Base-by-base conservation (phyloP, 169 alveolate species). In the Plasmodium vinckei region DNA sequence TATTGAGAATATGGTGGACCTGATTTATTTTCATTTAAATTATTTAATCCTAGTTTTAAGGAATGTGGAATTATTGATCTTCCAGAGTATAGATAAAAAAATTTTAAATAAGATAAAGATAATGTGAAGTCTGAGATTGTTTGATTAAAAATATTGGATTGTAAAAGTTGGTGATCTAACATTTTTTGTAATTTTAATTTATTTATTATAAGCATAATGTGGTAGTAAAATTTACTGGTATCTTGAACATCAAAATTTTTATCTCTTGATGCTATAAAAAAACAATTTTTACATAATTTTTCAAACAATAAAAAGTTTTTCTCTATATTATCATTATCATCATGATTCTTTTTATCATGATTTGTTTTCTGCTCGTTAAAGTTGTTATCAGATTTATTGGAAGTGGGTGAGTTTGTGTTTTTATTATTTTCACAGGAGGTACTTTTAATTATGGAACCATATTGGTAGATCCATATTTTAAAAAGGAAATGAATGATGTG, bases 391-490 rank as follows among this genome's bases (percentile, higher is more conserved):
- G 25, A 21, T 0, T 1, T 21, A 1, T 21, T 21, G 25, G 25
- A 0, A 49, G 2, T 1, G 3, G 0, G 2, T 49, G 15, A 49
- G 4, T n/a, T 49, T n/a, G 59, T 49, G 9, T 49, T 49, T 49
- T 49, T 49, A 2, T 10, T n/a, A 49, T n/a, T 25, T 33, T 39
- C 6, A 9, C 42, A 39, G 12, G 21, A n/a, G n/a, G 17, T n/a
- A 19, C 39, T 0, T 44, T 19, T 13, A 63, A 72, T 57, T 12
- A 63, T 27, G 6, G 0, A 2, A 42, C 60, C 77, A 13, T 49
- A 77, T 21, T 64, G 75, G 46, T 63, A 77, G 17, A 39, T 54
- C 88, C 88, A 77, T 1, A 77, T 47, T 57, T 77, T 77, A n/a
- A 77, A 56, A 0, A 77, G 39, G 39, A 77, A 77, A 46, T 77